Conservation (phyloP, 1,284 basidiomycete genomes). For the Pulveroboletus sp. region DNA sequence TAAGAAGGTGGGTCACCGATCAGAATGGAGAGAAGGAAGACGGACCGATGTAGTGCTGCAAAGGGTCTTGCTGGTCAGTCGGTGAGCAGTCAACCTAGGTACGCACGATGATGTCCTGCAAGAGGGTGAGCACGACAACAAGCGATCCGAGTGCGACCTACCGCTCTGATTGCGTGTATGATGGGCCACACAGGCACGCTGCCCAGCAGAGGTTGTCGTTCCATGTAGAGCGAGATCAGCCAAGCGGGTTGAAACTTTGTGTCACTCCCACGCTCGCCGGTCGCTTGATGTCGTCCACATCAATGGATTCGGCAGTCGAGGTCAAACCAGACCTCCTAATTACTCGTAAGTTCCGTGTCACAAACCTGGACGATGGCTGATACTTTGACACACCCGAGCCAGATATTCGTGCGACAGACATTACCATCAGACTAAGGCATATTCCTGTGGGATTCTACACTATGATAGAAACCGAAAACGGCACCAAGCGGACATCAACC, state of each 20-base stretch:
- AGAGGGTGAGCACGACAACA: neutral
- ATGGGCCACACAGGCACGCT: slow-evolving; percentile 70
- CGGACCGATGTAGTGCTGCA: slow-evolving; percentile 36
- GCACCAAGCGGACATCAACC: neutral
- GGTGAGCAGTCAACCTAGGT: neutral
- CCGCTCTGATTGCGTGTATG: slow-evolving; percentile 67
- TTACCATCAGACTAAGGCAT: neutral
- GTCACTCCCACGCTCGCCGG: too few relatives aligned
- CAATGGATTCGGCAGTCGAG: too few relatives aligned
- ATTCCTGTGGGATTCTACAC: neutral
- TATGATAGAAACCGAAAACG: neutral
- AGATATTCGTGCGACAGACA: neutral
- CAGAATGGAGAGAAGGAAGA: neutral
- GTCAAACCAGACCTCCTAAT: neutral
- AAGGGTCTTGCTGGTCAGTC: slow-evolving; percentile 11
- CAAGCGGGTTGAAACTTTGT: too few relatives aligned
- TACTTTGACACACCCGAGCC: neutral
- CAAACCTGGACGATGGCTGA: neutral
- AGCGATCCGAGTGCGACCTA: slow-evolving; percentile 32
- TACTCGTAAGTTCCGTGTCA: neutral
- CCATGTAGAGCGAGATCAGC: slow-evolving; percentile 28
- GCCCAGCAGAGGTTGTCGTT: slow-evolving; percentile 41
- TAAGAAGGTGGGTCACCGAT: neutral
- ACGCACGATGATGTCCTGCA: slow-evolving; percentile 62
- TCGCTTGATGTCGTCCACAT: too few relatives aligned